Evolutionary conservation across 2,329 filamentous ascomycete species (phyloP).

Genomic region (Aspergillus floridensis): DNA sequence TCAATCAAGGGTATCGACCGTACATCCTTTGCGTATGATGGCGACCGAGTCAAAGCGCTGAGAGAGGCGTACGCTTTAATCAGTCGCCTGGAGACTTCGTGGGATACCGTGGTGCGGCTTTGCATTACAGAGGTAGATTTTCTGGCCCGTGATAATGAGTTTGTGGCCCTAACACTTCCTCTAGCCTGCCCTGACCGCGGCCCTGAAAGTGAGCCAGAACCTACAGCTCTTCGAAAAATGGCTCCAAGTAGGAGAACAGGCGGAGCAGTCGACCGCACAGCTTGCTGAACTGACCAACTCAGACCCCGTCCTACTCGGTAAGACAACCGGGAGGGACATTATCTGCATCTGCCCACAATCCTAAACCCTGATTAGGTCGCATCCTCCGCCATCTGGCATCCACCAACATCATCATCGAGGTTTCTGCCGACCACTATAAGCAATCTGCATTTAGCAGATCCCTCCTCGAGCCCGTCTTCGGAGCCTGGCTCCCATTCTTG

Average conservation of each 20-base stretch:
- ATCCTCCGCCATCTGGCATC: constrained; percentile 3
- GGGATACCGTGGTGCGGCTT: constrained; percentile 4
- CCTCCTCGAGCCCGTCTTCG: constrained; percentile 2
- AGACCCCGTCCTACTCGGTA: neutral
- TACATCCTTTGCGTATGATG: neutral
- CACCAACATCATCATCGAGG: neutral
- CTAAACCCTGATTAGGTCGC: neutral
- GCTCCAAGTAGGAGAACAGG: neutral
- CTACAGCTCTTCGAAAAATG: constrained; percentile 6
- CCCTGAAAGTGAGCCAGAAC: neutral
- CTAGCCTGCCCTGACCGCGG: constrained; percentile 3
- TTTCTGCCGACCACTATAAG: neutral
- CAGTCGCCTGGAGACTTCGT: constrained; percentile 6
- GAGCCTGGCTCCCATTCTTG: constrained; percentile 2
- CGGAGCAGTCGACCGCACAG: neutral
- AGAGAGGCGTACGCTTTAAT: constrained; percentile 2
- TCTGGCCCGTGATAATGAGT: neutral
- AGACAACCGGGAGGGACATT: neutral
- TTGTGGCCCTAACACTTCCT: neutral
- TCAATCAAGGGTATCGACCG: neutral
- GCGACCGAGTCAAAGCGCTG: constrained; percentile 4
- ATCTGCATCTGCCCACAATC: neutral
- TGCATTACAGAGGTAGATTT: constrained; percentile 1
- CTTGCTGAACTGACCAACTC: neutral
- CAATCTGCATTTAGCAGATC: neutral